Evolutionary conservation across 2,329 filamentous ascomycete genomes (phyloP).

Genomic region (Cryphonectria nitschkei): DNA sequence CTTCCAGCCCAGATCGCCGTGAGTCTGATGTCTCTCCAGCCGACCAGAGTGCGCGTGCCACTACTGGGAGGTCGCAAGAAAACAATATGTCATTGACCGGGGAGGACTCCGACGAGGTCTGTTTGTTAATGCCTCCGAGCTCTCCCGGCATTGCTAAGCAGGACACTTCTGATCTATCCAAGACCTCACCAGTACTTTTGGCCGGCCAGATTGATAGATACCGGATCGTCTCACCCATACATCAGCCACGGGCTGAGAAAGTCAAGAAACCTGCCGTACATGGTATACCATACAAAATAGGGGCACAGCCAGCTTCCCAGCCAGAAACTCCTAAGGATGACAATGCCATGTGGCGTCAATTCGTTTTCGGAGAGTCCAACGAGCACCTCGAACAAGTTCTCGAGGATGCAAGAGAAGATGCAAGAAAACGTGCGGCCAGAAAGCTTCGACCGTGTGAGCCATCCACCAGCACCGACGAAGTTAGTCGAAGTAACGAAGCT

Average conservation of each 20-base stretch:
- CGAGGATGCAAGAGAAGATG: slow-evolving; percentile 33
- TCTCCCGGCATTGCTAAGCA: background rate
- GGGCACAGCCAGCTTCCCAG: background rate
- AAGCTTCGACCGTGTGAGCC: slow-evolving; percentile 29
- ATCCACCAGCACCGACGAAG: slow-evolving; percentile 7
- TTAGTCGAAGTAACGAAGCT: slow-evolving; percentile 11
- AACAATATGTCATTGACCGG: background rate
- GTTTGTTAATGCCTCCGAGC: slow-evolving; percentile 1
- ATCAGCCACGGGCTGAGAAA: background rate
- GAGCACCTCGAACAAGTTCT: slow-evolving; percentile 28
- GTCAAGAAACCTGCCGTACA: background rate
- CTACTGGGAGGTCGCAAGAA: background rate
- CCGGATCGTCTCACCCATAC: too few species aligned
- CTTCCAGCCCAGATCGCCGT: background rate
- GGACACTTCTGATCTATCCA: background rate
- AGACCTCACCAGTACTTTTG: background rate
- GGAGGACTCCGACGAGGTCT: slow-evolving; percentile 14
- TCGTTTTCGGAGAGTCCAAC: slow-evolving; percentile 33
- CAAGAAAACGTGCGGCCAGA: slow-evolving; percentile 31
- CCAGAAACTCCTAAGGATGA: slow-evolving; percentile 22
- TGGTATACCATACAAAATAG: slow-evolving; percentile 23
- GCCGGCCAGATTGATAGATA: background rate
- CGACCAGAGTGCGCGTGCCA: background rate
- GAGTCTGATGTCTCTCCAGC: background rate
- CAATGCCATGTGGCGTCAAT: slow-evolving; percentile 34